Percentiles rank a stretch among this genome's conserved stretches.
phyloP scores from a whole-genome alignment of 2,329 filamentous ascomycete genomes.

The Venturiaceae sp. region DNA sequence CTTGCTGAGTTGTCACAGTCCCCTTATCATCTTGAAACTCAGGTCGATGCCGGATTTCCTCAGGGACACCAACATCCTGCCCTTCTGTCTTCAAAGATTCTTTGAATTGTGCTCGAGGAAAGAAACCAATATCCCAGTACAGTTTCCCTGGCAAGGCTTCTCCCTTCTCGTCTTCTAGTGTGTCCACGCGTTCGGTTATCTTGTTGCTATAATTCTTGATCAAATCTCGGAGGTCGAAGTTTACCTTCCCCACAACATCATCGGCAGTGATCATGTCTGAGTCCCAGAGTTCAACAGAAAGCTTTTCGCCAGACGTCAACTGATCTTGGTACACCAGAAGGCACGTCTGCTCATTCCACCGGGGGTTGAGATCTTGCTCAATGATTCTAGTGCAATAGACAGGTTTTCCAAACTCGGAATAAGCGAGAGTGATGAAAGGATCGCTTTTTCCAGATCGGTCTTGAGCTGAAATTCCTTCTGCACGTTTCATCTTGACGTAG shows the following conservation, averaged over 20 bases:
- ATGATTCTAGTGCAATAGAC: slow-evolving; percentile 58
- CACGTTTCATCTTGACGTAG: slow-evolving; percentile 55
- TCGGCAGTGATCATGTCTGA: slow-evolving; percentile 63
- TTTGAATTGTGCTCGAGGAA: slow-evolving; percentile 45
- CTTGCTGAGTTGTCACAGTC: slow-evolving; percentile 57
- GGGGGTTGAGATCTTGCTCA: slow-evolving; percentile 53
- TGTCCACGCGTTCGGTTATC: slow-evolving; percentile 51
- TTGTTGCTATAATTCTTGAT: slow-evolving; percentile 43
- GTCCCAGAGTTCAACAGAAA: slow-evolving; percentile 66
- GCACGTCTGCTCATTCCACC: slow-evolving; percentile 61
- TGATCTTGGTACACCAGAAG: slow-evolving; percentile 63
- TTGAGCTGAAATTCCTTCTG: slow-evolving; percentile 61
- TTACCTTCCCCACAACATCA: slow-evolving; percentile 66
- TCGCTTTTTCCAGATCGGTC: slow-evolving; percentile 59
- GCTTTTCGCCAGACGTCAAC: slow-evolving; percentile 58
- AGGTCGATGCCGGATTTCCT: slow-evolving; percentile 56
- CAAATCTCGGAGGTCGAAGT: slow-evolving; percentile 55
- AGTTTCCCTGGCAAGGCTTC: slow-evolving; percentile 61
- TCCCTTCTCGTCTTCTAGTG: slow-evolving; percentile 53
- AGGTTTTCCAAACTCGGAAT: slow-evolving; percentile 68
- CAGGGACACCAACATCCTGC: slow-evolving; percentile 40
- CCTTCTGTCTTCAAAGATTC: slow-evolving; percentile 40
- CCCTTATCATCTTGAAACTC: slow-evolving; percentile 47
- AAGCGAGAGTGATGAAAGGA: slow-evolving; percentile 61
- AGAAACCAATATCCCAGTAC: slow-evolving; percentile 63